phyloP scores from a whole-genome alignment of 108 stramenopile species.

The Skeletonema costatum region DNA sequence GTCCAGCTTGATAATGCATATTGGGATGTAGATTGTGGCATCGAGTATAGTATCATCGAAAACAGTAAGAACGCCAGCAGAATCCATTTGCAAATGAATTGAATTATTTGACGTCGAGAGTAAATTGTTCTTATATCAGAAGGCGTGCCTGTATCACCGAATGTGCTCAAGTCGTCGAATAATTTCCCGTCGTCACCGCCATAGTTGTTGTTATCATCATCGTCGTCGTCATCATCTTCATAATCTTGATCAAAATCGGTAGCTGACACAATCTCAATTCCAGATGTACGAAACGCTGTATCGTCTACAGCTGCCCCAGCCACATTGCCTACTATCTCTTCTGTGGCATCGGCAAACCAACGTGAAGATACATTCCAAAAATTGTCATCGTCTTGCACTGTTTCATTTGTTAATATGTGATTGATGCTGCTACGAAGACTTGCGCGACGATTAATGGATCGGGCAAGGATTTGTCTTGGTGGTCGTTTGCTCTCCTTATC shows the following conservation, averaged over 20 bases:
- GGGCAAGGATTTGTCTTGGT: not conserved
- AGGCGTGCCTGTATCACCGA: not conserved
- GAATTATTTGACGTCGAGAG: not conserved
- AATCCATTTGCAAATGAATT: not conserved
- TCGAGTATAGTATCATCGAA: not conserved
- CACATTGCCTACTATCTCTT: not conserved
- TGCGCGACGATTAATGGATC: not conserved
- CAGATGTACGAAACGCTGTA: not conserved
- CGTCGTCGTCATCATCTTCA: not conserved
- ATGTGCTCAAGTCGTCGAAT: not conserved
- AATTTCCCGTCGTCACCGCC: not conserved
- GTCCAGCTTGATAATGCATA: not conserved
- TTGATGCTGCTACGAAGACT: constrained; percentile 1
- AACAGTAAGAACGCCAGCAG: not conserved
- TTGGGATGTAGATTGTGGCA: not conserved
- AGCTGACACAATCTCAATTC: not conserved
- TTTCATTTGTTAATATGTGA: not conserved
- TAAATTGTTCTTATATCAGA: not conserved
- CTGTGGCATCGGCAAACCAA: constrained; percentile 7
- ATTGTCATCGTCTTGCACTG: not conserved
- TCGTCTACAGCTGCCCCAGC: not conserved
- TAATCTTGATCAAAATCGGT: not conserved
- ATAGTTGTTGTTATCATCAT: not conserved
- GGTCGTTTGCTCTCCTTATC: not conserved
- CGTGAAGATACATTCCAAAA: constrained; percentile 10